Evolutionary conservation across 768 basidiomycete species (phyloP).

Genomic region (Trametes punicea): DNA sequence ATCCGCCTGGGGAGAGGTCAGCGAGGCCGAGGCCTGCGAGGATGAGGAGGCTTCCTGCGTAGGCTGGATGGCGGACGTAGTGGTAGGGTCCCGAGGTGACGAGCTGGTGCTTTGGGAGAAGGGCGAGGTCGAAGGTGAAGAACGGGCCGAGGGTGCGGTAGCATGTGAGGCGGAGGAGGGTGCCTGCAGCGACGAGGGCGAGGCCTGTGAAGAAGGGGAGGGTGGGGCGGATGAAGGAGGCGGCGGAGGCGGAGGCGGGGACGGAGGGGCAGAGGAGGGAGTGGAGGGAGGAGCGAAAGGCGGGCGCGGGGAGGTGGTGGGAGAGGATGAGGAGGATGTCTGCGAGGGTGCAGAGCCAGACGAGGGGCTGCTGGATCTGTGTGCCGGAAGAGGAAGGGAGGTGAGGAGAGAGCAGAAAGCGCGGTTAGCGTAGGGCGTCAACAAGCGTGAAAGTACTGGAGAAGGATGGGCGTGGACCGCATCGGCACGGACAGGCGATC

Average conservation of each 20-base stretch:
- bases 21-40: slow-evolving; percentile 19
- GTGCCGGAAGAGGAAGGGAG: not conserved
- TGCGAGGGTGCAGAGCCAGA: slow-evolving; percentile 36
- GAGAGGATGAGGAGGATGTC: slow-evolving; percentile 25
- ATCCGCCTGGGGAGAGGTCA: slow-evolving; percentile 21
- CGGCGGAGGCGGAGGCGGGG: not conserved
- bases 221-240: slow-evolving; percentile 18
- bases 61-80: slow-evolving; percentile 37
- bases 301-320: slow-evolving; percentile 16
- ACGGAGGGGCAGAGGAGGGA: slow-evolving; percentile 15
- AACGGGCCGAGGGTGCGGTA: slow-evolving; percentile 33
- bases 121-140: slow-evolving; percentile 35
- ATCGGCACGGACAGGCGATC: no score
- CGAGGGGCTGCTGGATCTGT: slow-evolving; percentile 47
- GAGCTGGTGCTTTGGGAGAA: slow-evolving; percentile 32
- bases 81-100: slow-evolving; percentile 35
- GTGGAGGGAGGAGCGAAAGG: slow-evolving; percentile 17
- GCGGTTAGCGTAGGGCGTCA: not conserved
- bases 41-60: slow-evolving; percentile 24
- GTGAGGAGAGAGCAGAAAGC: not conserved
- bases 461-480: no score
- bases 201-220: slow-evolving; percentile 19
- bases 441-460: not conserved
- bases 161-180: slow-evolving; percentile 26
- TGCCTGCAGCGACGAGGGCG: slow-evolving; percentile 18